Evolutionary conservation across 2,329 filamentous ascomycete genomes (phyloP).

Genomic region (Dendrostoma leiphaemia): DNA sequence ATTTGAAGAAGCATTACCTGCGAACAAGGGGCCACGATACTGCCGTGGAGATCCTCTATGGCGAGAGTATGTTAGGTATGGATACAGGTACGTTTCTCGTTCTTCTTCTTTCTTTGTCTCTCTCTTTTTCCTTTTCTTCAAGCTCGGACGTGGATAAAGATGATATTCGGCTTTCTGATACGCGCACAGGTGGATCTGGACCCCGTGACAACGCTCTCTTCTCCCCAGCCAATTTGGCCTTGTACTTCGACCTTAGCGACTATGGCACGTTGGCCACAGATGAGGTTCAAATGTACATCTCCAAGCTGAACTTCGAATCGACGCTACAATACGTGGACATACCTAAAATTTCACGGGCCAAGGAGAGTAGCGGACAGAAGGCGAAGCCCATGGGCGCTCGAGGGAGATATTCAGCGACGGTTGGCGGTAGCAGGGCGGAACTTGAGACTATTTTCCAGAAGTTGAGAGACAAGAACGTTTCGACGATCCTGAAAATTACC

Average conservation of each 20-base stretch:
- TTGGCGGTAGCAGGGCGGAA: background rate
- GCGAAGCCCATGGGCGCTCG: too few species aligned
- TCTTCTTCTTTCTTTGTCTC: too few species aligned
- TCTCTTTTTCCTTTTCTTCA: too few species aligned
- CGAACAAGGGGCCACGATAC: background rate
- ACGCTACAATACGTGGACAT: background rate
- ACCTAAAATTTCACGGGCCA: background rate
- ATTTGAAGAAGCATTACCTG: conserved; percentile 1
- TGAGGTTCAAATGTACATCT: background rate
- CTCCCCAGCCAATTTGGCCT: too few species aligned
- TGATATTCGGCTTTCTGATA: too few species aligned
- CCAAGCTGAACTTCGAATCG: background rate
- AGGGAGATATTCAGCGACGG: too few species aligned
- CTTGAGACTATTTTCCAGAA: background rate
- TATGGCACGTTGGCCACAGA: background rate
- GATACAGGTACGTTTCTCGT: too few species aligned
- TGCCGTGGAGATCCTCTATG: background rate
- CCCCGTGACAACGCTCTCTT: too few species aligned
- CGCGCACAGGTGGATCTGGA: too few species aligned
- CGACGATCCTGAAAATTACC: background rate
- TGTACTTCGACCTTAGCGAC: background rate
- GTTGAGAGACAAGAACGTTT: background rate
- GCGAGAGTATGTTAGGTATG: too few species aligned
- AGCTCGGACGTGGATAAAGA: too few species aligned
- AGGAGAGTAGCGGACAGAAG: background rate